These are phyloP conservation scores for Maudiozyma pseudohumilis DNA, from an alignment of 805 yeast species.

Conservation along the genomic window DNA sequence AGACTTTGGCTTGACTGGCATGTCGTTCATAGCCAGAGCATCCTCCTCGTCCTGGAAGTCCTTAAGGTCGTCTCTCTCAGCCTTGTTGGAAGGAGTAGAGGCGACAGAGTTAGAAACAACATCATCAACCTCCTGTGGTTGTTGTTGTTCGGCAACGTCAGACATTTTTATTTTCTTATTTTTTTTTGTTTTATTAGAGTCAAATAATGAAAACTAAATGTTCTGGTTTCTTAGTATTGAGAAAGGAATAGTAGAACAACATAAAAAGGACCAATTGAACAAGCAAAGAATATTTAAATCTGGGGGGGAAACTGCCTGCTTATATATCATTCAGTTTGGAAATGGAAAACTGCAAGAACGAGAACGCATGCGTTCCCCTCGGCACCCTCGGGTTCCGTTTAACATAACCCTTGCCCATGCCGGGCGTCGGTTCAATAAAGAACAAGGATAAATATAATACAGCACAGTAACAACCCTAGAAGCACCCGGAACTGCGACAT, in stretches of 20 bases:
- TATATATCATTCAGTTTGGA: too few species aligned
- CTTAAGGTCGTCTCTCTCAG: slow-evolving; percentile 16
- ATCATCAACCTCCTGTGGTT: background rate
- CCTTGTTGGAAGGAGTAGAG: slow-evolving; percentile 19
- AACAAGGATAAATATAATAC: too few species aligned
- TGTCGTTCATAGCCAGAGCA: slow-evolving; percentile 5
- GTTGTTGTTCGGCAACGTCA: slow-evolving; percentile 1
- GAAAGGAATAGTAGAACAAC: background rate
- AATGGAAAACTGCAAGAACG: too few species aligned
- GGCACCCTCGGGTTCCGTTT: too few species aligned
- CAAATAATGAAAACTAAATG: slow-evolving; percentile 2
- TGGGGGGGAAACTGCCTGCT: too few species aligned
- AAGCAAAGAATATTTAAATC: background rate
- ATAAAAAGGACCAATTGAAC: background rate
- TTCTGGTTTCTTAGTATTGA: background rate
- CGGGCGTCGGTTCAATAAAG: too few species aligned
- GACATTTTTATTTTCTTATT: background rate
- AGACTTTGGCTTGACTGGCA: slow-evolving; percentile 9
- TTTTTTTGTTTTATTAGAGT: background rate
- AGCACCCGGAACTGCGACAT: too few species aligned
- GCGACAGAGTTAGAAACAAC: slow-evolving; percentile 4
- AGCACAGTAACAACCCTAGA: too few species aligned
- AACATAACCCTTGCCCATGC: too few species aligned
- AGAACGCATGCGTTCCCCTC: too few species aligned
- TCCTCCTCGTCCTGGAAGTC: slow-evolving; percentile 6